phyloP scores from a whole-genome alignment of 2,329 filamentous ascomycete genomes.

The Ophiostoma tasmaniense region DNA sequence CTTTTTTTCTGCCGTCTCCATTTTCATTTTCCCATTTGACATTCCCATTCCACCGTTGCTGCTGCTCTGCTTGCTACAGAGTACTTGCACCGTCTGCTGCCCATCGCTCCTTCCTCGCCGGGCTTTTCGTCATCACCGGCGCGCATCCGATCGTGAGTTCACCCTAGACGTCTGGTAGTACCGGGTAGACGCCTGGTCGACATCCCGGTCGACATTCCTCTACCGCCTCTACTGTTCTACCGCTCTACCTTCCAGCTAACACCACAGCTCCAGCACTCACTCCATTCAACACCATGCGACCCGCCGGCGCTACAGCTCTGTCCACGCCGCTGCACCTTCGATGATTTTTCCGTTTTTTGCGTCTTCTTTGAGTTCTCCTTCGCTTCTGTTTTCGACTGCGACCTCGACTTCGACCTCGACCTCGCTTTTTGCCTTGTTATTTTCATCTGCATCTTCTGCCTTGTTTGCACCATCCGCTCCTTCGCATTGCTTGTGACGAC shows the following conservation, averaged over 20 bases:
- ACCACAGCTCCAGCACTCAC: neutral
- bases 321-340: conserved; percentile 8
- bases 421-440: neutral
- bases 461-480: neutral
- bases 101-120: neutral
- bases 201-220: neutral
- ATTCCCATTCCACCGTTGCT: too few relatives aligned
- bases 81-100: neutral
- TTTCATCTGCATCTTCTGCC: neutral
- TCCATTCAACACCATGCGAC: conserved; percentile 1
- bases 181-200: too few relatives aligned
- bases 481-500: neutral
- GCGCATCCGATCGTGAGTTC: conserved; percentile 6
- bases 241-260: neutral
- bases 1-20: conserved; percentile 10
- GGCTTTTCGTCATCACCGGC: conserved; percentile 3
- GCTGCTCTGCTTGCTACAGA: too few relatives aligned
- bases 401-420: neutral
- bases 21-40: neutral
- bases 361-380: neutral
- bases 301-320: neutral
- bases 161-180: neutral
- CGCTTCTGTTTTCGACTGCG: neutral
- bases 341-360: neutral
- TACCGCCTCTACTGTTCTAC: neutral